These are phyloP conservation scores for Sordariomycetes sp. DNA, from an alignment of 2,329 filamentous ascomycete species.

Conservation along the genomic window DNA sequence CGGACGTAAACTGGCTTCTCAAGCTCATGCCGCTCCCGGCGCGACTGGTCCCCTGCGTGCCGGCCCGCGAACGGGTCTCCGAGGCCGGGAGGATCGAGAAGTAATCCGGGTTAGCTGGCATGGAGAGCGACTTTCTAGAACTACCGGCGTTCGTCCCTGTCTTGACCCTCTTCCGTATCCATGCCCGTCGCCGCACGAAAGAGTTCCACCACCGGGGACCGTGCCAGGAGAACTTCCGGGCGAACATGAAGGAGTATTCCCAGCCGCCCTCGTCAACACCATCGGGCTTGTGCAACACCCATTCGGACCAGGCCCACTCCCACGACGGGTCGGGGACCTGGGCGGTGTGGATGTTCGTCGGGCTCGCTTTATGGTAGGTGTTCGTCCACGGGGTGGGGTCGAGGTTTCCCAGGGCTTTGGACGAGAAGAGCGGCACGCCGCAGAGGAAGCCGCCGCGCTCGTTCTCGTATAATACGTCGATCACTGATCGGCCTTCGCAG, in stretches of 20 bases:
- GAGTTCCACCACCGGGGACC: conserved; percentile 87
- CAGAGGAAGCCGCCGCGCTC: conserved; percentile 86
- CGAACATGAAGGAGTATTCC: conserved; percentile 91
- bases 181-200: conserved; percentile 81
- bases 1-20: conserved; percentile 23
- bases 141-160: background rate
- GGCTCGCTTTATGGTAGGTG: conserved; percentile 45
- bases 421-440: conserved; percentile 81
- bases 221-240: conserved; percentile 71
- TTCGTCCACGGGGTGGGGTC: conserved; percentile 88
- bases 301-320: conserved; percentile 72
- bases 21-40: conserved; percentile 24
- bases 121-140: conserved; percentile 34
- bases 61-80: conserved; percentile 18
- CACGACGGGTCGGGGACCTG: conserved; percentile 91
- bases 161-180: conserved; percentile 73
- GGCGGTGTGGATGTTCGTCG: conserved; percentile 66
- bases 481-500: conserved; percentile 35
- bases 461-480: conserved; percentile 93
- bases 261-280: conserved; percentile 85
- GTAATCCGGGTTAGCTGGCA: conserved; percentile 66
- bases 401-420: conserved; percentile 71
- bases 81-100: conserved; percentile 61
- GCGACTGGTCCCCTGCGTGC: conserved; percentile 14
- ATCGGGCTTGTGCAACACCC: conserved; percentile 59